Evolutionary conservation across 495 filamentous ascomycete genomes (phyloP).

Genomic region (Neurospora sp.): DNA sequence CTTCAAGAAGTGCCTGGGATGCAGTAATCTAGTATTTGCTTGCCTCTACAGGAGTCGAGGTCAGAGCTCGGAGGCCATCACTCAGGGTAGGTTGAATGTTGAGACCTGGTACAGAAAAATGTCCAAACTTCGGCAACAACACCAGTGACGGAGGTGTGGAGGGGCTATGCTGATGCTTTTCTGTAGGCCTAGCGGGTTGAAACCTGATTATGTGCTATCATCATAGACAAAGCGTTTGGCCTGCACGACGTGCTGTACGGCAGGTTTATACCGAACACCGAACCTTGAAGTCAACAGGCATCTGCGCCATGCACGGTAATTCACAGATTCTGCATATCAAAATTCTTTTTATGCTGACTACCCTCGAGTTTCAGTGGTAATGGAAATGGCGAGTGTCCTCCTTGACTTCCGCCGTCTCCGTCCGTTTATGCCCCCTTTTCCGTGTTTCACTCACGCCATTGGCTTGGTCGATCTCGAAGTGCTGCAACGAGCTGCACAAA

Average conservation of each 20-base stretch:
- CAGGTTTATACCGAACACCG: not conserved
- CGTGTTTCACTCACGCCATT: not conserved
- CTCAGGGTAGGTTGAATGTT: not conserved
- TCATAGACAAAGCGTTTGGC: not conserved
- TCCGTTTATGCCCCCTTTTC: not conserved
- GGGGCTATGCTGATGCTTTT: not conserved
- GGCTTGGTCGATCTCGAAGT: not conserved
- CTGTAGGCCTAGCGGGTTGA: not conserved
- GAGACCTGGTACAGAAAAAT: not conserved
- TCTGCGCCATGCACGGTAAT: not conserved
- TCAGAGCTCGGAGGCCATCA: not conserved
- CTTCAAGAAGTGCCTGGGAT: not conserved
- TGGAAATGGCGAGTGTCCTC: not conserved
- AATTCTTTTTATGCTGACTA: not conserved
- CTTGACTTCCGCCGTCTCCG: not conserved
- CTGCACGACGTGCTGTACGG: not conserved
- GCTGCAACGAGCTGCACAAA: not conserved
- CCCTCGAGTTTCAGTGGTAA: not conserved
- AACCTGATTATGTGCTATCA: not conserved
- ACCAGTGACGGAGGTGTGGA: not conserved
- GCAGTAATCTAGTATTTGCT: not conserved
- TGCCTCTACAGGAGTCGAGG: not conserved
- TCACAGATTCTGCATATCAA: not conserved
- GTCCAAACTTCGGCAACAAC: not conserved
- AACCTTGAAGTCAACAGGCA: not conserved